Evolutionary conservation across 2,329 filamentous ascomycete genomes (phyloP).

Genomic region (Aspergillus melleus): DNA sequence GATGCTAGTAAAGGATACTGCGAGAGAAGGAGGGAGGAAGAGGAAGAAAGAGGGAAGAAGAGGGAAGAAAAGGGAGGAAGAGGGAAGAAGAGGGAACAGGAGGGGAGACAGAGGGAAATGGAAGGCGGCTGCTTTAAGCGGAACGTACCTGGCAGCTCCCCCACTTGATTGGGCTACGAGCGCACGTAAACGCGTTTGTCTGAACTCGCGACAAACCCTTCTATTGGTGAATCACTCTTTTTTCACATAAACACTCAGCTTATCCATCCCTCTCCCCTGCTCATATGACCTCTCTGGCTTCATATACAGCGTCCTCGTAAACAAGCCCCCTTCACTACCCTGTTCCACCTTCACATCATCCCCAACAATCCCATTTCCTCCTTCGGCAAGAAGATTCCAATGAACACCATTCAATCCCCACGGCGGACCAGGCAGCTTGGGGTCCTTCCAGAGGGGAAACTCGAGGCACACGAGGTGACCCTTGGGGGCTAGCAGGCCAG

Average conservation of each 20-base stretch:
- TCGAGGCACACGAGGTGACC: conserved; percentile 58
- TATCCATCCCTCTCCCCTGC: conserved; percentile 34
- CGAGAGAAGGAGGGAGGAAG: too few species aligned
- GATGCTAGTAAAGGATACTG: too few species aligned
- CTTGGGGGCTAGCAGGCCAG: conserved; percentile 49
- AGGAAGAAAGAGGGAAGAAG: too few species aligned
- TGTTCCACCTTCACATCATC: conserved; percentile 11
- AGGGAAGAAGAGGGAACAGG: too few species aligned
- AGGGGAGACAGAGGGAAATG: too few species aligned
- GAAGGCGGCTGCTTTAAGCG: too few species aligned
- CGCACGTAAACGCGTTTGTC: too few species aligned
- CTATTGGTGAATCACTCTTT: neutral
- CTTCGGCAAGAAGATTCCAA: conserved; percentile 33
- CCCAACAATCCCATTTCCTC: conserved; percentile 25
- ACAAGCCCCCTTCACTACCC: conserved; percentile 4
- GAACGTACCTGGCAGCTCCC: too few species aligned
- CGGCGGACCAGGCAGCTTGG: conserved; percentile 37
- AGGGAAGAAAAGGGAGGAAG: too few species aligned
- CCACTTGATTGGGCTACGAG: too few species aligned
- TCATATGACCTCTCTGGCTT: conserved; percentile 35
- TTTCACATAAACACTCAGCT: conserved; percentile 32
- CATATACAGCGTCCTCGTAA: conserved; percentile 31
- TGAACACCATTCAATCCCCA: conserved; percentile 41
- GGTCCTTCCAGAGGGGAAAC: conserved; percentile 43
- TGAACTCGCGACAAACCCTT: too few species aligned